Conservation (phyloP, 2,329 filamentous ascomycete species). For the Tolypocladium capitatum region DNA sequence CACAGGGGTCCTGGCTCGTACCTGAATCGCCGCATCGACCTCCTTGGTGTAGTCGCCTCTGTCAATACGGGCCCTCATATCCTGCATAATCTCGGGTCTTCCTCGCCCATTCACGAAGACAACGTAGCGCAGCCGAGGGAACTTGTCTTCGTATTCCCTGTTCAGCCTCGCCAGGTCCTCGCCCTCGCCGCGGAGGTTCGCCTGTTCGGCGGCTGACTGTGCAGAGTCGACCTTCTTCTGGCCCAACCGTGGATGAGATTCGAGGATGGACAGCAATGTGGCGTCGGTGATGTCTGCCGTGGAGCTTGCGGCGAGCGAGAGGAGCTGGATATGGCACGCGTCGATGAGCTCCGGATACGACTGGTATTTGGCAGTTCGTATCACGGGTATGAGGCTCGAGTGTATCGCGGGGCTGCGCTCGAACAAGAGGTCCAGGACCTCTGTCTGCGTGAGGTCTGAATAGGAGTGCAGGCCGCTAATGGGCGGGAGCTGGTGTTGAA, state of each 20-base stretch:
- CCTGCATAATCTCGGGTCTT: conserved; percentile 61
- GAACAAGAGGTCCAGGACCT: conserved; percentile 65
- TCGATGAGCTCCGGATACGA: conserved; percentile 60
- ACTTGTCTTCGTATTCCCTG: conserved; percentile 62
- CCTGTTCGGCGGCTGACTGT: conserved; percentile 71
- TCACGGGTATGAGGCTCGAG: conserved; percentile 52
- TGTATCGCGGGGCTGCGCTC: conserved; percentile 70
- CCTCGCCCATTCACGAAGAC: conserved; percentile 80
- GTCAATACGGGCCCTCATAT: conserved; percentile 66
- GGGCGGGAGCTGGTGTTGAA: conserved; percentile 33
- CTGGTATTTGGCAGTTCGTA: conserved; percentile 42
- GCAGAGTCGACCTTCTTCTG: conserved; percentile 71
- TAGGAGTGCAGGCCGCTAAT: conserved; percentile 42
- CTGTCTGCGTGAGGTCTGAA: conserved; percentile 38
- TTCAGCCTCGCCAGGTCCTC: conserved; percentile 57
- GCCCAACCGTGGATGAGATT: conserved; percentile 72
- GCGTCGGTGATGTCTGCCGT: conserved; percentile 27
- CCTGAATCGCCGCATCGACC: conserved; percentile 60
- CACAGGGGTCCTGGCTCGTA: conserved; percentile 23
- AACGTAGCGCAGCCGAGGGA: conserved; percentile 76
- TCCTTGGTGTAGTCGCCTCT: conserved; percentile 54
- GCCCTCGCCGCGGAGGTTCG: conserved; percentile 50
- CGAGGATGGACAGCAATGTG: conserved; percentile 59
- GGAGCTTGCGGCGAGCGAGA: conserved; percentile 40
- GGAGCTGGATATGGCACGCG: conserved; percentile 50